Evolutionary conservation across 2,329 filamentous ascomycete genomes (phyloP), one percentile per base, ranked within the genome.

Genomic region (Sarocladium oryzae): DNA sequence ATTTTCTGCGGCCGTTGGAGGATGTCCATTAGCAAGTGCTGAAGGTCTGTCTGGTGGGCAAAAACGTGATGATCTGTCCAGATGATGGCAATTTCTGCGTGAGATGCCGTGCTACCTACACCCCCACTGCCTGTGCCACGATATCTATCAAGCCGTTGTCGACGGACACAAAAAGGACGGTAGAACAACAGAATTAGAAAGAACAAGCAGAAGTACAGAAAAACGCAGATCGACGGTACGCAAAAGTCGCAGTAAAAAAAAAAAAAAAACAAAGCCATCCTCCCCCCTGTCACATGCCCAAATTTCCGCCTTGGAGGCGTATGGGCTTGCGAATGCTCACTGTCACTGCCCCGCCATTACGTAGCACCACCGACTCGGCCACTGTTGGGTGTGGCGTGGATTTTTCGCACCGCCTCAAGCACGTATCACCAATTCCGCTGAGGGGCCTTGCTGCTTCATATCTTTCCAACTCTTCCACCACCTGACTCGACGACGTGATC

Each of bases 341-440:
- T 20, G 26, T 48, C 59, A 63, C 59, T 61, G 65, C 65, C 65
- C 65, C 65, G 62, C 65, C 64, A 68, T 68, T 68, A 67, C 65
- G 66, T 66, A 63, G 56, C 50, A 33, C 30, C 21, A 32, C 53
- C 53, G n/a, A n/a, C n/a, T n/a, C n/a, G n/a, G n/a, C n/a, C n/a
- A n/a, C n/a, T n/a, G 15, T 3, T 33, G 7, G 24, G 21, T 30
- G 43, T 54, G 37, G 21, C 49, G 40, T 53, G 49, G 49, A 57
- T 53, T 56, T 56, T 56, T 45, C 52, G 52, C 43, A 48, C 43
- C 43, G 54, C 36, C 40, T 48, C 45, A 5, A 28, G 11, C 40
- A 28, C 23, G n/a, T 23, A 13, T 30, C 28, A 28, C 8, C 4
- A 20, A 26, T 26, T 49, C 32, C 35, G 40, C 43, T 20, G 28